Evolutionary conservation across 345 rosid species (phyloP), one percentile per base, ranked within the genome.

Genomic region (Salix arbutifolia): DNA sequence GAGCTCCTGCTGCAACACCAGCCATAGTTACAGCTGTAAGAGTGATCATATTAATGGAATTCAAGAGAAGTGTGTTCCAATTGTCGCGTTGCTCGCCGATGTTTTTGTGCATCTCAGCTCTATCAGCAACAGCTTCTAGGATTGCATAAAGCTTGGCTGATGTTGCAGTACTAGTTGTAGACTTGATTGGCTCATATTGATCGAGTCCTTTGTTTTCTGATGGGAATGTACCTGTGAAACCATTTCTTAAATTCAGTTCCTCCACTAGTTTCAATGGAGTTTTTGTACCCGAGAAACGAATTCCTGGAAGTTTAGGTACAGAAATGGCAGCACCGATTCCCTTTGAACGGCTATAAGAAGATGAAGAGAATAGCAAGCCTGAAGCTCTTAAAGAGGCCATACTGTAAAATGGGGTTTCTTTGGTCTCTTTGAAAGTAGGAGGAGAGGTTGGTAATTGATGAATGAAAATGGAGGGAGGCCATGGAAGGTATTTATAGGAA

Each of bases 71-170:
- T 26, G 83, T 78, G 82, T 92, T 92, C 97, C 94, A 89, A 71
- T 86, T 87, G 18, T 89, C 84, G 4, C 94, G 81, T 53, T 92
- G 97, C 80, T 90, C 86, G 11, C 89, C 88, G 0, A 92, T 37
- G 81, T 90, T 92, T 18, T 83, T 78, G 78, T 92, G 97, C 93
- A 90, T 92, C 86, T 89, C 93, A 2, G 88, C 82, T 71, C 94
- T 84, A 58, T 92, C 94, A 50, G 87, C 77, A 61, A 90, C 87
- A 21, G 83, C 89, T 66, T 86, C 94, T 67, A 90, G 76, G 71
- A 90, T 84, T 0, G 85, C 85, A 38, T 83, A 81, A 21, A 92
- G 86, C 64, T 86, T 83, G 16, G 83, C 62, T 12, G 79, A 82
- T 71, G 71, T 72, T 33, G 70, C 13, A 4, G 87, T 13, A 6